Base-by-base conservation (phyloP, 2,329 filamentous ascomycete genomes). In the Cryphonectria nitschkei region DNA sequence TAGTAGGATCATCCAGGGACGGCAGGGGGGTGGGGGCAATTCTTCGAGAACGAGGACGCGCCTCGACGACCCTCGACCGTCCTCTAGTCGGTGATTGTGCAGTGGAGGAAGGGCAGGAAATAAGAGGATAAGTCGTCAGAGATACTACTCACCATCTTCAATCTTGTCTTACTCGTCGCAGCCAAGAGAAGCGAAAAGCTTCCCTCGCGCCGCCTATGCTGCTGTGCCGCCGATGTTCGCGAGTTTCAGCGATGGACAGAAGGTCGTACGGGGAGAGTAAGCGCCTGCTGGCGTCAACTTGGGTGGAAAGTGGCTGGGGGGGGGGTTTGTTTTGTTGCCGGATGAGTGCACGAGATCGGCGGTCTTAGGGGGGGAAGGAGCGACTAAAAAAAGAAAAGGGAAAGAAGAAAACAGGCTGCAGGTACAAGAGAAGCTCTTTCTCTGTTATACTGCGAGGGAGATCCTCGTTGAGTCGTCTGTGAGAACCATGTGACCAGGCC, bases 121-220 rank as follows among this genome's bases (percentile, higher is more conserved):
- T n/a, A 11, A 34, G 22, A 11, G 22, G 58, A 39, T 4, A 50
- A 50, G 46, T n/a, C 61, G 39, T 26, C 22, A 64, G 61, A 69
- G 22, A n/a, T 26, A 13, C 13, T n/a, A 61, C 76, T 73, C 69
- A 78, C 77, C 77, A 74, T 74, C 19, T 50, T 72, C 19, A 8
- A 39, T 16, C 22, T 34, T 34, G 41, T 46, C 22, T 39, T 34
- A 54, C 43, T 52, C 37, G 63, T 54, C 34, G 71, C 71, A 67
- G 71, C 69, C 63, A 71, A 70, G 58, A 71, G 69, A 66, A 71
- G 71, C 71, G 39, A 58, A 34, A 46, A 34, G 66, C 71, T 65
- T 69, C 69, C 50, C 69, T 65, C 34, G 16, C 69, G 43, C 63
- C 41, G 69, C 69, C 67, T 60, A 34, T 41, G 71, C 69, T 26